Evolutionary conservation across 805 yeast species (phyloP).

Genomic region (Maudiozyma bulderi): DNA sequence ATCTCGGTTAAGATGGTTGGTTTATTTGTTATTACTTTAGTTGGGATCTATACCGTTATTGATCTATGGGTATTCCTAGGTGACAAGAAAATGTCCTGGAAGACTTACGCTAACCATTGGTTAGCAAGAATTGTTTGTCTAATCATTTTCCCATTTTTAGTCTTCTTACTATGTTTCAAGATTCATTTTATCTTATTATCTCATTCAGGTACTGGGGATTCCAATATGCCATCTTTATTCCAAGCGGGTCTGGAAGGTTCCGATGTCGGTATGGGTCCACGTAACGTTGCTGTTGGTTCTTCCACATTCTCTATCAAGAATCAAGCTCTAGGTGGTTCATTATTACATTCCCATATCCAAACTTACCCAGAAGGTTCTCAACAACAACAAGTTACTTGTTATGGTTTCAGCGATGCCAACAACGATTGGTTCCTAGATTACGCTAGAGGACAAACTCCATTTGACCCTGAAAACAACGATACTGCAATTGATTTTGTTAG

Average conservation of each 20-base stretch:
- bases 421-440: conserved; percentile 71
- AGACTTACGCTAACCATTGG: conserved; percentile 53
- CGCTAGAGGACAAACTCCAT: conserved; percentile 34
- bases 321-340: conserved; percentile 68
- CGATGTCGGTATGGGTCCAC: conserved; percentile 56
- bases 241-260: conserved; percentile 69
- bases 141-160: conserved; percentile 51
- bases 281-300: conserved; percentile 61
- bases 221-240: conserved; percentile 70
- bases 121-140: conserved; percentile 50
- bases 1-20: conserved; percentile 97
- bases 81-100: conserved; percentile 45
- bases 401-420: conserved; percentile 80
- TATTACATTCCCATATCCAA: conserved; percentile 83
- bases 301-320: conserved; percentile 40
- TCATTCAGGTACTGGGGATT: conserved; percentile 77
- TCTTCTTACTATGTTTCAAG: conserved; percentile 61
- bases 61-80: conserved; percentile 83
- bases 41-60: conserved; percentile 80
- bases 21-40: conserved; percentile 72
- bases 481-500: conserved; percentile 32
- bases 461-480: conserved; percentile 18
- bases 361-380: conserved; percentile 84
- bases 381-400: conserved; percentile 92
- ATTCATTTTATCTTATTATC: conserved; percentile 67